Evolutionary conservation across 169 alveolate species (phyloP), one percentile per base, ranked within the genome.

Genomic region (Neospora caninum): DNA sequence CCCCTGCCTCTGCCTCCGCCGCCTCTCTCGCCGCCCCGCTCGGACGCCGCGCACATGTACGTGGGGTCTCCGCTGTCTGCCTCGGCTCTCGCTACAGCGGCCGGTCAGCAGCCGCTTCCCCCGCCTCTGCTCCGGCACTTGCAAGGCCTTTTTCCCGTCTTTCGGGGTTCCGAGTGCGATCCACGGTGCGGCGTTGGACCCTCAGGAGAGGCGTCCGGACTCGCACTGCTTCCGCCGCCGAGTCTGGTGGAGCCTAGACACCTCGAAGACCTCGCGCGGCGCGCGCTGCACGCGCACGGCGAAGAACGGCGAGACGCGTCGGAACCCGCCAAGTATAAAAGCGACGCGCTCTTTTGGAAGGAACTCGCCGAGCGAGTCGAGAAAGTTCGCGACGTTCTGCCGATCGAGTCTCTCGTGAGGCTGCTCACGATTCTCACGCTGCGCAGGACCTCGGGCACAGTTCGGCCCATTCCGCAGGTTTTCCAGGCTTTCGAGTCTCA

Each of bases 1-100:
- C 84, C 84, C 43, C 43, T 73, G 42, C 84, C 84, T 16, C 84
- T 73, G 31, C 84, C 84, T 41, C 84, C 43, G 42, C 84, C 84
- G 39, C 49, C 84, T 2, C 39, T 73, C 16, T 31, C 84, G 39
- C 84, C 84, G 39, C 84, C 43, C 9, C 49, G 45, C 43, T 18
- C 84, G 39, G 84, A 34, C 43, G 84, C 84, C 27, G 84, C 84
- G 13, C 49, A 36, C 84, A 18, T 34, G 39, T 36, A 7, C 84
- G 45, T 9, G 43, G 84, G 73, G 31, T 13, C 16, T 7, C 73
- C 84, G 25, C 43, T 73, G 42, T 1, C 84, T 16, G 39, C 84
- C 27, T 36, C 84, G 22, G 84, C 84, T 22, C 45, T 73, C 43
- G 43, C 45, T 13, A 36, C 84, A 16, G 84, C 84, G 16, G 42